Conservation (phyloP, 345 rosid species). For the Euphorbia peplus region DNA sequence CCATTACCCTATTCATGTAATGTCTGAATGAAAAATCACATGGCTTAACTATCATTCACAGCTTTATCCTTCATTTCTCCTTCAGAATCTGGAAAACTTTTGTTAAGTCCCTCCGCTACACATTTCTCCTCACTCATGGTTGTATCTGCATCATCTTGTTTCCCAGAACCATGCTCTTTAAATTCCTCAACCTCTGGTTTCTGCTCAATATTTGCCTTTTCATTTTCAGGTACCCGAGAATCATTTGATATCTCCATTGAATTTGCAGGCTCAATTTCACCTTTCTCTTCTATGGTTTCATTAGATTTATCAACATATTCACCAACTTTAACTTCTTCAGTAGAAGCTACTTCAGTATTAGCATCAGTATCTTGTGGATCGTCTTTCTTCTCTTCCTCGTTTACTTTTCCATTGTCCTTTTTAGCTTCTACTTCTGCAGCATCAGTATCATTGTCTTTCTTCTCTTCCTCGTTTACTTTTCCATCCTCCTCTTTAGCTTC, state of each 20-base stretch:
- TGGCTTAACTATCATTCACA: conserved; percentile 20
- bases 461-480: conserved; percentile 15
- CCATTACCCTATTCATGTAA: conserved; percentile 20
- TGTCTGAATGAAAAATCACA: conserved; percentile 33
- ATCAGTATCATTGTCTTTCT: conserved; percentile 14
- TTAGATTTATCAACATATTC: conserved; percentile 24
- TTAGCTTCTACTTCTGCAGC: conserved; percentile 16
- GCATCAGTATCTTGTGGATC: conserved; percentile 11
- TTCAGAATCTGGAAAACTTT: conserved; percentile 21
- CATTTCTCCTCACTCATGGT: conserved; percentile 13
- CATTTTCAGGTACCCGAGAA: conserved; percentile 18
- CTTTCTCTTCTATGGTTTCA: conserved; percentile 24
- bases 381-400: conserved; percentile 10
- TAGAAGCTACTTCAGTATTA: conserved; percentile 16
- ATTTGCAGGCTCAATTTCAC: conserved; percentile 23
- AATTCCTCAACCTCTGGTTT: conserved; percentile 24
- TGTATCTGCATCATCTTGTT: conserved; percentile 19
- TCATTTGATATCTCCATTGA: conserved; percentile 12
- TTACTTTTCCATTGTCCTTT: conserved; percentile 23
- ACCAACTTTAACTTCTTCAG: conserved; percentile 24
- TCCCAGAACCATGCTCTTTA: conserved; percentile 20
- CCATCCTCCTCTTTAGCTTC: conserved; percentile 25
- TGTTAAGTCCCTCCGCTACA: conserved; percentile 14
- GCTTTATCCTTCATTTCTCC: conserved; percentile 26
- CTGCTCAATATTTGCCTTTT: conserved; percentile 17